These are phyloP conservation scores for Malus hybrid DNA, from an alignment of 331 rosid genomes.

Conservation along the genomic window DNA sequence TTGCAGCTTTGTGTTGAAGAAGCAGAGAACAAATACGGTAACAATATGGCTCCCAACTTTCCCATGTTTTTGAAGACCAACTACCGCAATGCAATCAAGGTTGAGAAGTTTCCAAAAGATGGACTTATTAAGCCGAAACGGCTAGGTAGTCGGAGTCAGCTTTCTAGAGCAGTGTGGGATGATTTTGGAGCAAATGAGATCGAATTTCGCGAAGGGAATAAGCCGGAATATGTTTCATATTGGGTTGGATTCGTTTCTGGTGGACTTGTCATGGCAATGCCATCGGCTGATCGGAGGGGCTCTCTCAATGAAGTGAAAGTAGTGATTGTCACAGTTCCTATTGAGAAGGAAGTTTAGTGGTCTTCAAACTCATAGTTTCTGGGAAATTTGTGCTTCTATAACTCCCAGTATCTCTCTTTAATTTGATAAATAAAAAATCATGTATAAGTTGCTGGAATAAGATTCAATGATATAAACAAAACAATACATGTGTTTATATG, in stretches of 20 bases:
- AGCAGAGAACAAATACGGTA: constrained; percentile 18
- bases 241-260: constrained; percentile 17
- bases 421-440: neutral
- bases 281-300: neutral
- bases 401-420: neutral
- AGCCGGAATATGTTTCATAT: constrained; percentile 28
- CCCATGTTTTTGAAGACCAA: constrained; percentile 21
- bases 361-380: neutral
- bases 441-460: neutral
- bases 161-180: constrained; percentile 20
- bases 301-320: neutral
- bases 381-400: neutral
- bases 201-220: constrained; percentile 27
- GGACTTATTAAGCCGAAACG: neutral
- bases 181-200: constrained; percentile 29
- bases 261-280: constrained; percentile 11
- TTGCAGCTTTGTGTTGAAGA: constrained; percentile 30
- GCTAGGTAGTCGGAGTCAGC: neutral
- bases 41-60: constrained; percentile 8
- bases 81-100: constrained; percentile 1
- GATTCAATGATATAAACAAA: neutral
- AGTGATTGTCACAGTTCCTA: constrained; percentile 16
- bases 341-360: neutral
- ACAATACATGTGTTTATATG: neutral
- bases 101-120: constrained; percentile 17